These are phyloP conservation scores for Talaromyces sp. DNA, from an alignment of 2,329 filamentous ascomycete genomes.

Conservation along the genomic window DNA sequence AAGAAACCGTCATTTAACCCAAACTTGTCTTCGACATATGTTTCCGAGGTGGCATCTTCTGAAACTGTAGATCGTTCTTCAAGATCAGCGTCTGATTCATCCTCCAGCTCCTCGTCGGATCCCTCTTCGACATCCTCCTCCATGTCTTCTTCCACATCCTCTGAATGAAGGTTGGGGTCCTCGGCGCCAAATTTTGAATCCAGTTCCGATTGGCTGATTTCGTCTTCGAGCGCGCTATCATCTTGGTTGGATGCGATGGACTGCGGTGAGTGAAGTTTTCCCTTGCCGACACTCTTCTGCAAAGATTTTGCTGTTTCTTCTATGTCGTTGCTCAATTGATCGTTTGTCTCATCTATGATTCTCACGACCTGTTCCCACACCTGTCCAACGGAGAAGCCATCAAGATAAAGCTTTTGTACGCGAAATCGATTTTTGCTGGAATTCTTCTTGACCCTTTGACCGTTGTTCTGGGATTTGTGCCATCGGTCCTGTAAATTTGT, in stretches of 20 bases:
- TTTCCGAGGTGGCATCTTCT: constrained; percentile 38
- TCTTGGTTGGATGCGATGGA: constrained; percentile 4
- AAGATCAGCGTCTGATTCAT: constrained; percentile 5
- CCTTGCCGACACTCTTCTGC: constrained; percentile 14
- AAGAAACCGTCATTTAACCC: constrained; percentile 98
- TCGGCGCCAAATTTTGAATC: not conserved
- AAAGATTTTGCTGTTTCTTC: constrained; percentile 26
- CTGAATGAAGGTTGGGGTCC: not conserved
- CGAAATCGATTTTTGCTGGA: constrained; percentile 69
- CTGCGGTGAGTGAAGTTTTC: not conserved
- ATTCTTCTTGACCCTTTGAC: not conserved
- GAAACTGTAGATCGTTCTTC: constrained; percentile 6
- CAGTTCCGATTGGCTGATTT: not conserved
- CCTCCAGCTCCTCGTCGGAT: constrained; percentile 11
- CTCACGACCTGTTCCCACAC: constrained; percentile 91
- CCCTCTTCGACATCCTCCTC: constrained; percentile 39
- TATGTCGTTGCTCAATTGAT: constrained; percentile 52
- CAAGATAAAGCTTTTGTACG: constrained; percentile 70
- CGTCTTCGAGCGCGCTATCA: not conserved
- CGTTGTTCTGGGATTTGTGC: constrained; percentile 58
- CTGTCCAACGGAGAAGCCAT: constrained; percentile 83
- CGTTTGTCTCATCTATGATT: constrained; percentile 66
- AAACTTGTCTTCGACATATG: constrained; percentile 68
- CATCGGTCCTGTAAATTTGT: constrained; percentile 68
- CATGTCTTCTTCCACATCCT: constrained; percentile 17